Evolutionary conservation across 2,329 filamentous ascomycete genomes (phyloP), one percentile per base, ranked within the genome.

Genomic region (Colletotrichum kahawae): DNA sequence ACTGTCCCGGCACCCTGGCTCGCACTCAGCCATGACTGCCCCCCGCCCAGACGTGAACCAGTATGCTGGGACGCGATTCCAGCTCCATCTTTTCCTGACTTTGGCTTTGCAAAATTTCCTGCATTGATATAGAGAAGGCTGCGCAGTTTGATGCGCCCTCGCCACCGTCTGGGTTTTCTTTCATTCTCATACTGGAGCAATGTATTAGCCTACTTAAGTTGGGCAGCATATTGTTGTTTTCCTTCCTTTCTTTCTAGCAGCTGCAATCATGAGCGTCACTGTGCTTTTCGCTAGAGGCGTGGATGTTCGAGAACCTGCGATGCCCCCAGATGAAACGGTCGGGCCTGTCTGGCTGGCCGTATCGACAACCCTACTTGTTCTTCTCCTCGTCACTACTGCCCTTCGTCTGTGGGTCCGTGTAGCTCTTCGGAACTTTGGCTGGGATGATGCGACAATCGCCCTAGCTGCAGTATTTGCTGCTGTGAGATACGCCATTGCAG

Each of bases 391-490:
- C 64, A 82, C 82, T 3, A 83, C 82, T 12, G 48, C 65, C 34
- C 70, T 85, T 4, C 80, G 83, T n/a, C 68, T 82, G 7, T 83
- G 79, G 77, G 82, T 82, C 9, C 78, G 83, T 8, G 75, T 71
- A 18, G 73, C 70, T 31, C 77, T 80, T 29, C 79, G 78, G 18
- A 80, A 77, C 2, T 57, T 83, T 3, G 82, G 82, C 21, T 82
- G 81, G 82, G 85, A 86, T 74, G 85, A 86, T 75, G 82, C 82
- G 56, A 82, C 81, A n/a, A 84, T 85, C 33, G 36, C 76, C 16
- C 33, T 79, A 7, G 81, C 80, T 7, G 78, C 80, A 2, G 4
- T 81, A 7, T 76, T 85, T 4, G 80, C 79, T 24, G 77, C 81
- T 13, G 76, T 79, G 1, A 81, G 83, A 29, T 83, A 81, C 16